Base-by-base conservation (phyloP, 257 asterid species). In the Lycium ferocissimum region DNA sequence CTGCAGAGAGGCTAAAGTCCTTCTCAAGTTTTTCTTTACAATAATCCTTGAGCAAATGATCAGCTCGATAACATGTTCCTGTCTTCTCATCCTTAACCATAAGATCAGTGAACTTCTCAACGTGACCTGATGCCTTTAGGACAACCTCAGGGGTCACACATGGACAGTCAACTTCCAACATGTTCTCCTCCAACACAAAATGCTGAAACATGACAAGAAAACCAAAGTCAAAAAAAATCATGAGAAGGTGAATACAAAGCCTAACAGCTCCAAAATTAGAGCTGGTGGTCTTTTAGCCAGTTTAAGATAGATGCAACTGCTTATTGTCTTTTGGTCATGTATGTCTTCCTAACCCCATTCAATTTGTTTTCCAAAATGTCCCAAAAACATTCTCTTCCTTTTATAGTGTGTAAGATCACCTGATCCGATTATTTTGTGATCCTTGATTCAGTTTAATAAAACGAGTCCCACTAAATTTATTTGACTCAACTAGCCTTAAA, bases 1-100 rank as follows among this genome's bases (percentile, higher is more conserved):
- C 87, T 11, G 87, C 58, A 84, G 83, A 63, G 53, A 85, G 17
- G 51, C 80, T 85, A 47, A 83, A 62, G 82, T 88, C 88, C 70
- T 85, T 88, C 87, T 88, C 90, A 61, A 88, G 83, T 65, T 85
- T 88, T 79, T 88, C 90, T 38, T 83, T 85, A 57, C 88, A 85
- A 47, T 79, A 88, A 85, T 88, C 90, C 83, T 88, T 88, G 76
- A 88, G 88, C 83, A 88, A 85, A 73, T 88, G 90, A 83, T 88
- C 90, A 53, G 88, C 90, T 51, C 90, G 85, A 78, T 85, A 88
- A 80, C 87, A 88, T 61, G 85, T 83, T 80, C 90, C 90, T 7
- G 87, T 85, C 79, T 85, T 85, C 76, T 85, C 90, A 38, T 88
- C 90, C 87, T 85, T 88, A 20, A 88, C 90, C 90, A 88, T 88